phyloP scores from a whole-genome alignment of 2,329 filamentous ascomycete species.

The Xylariaceae sp. region DNA sequence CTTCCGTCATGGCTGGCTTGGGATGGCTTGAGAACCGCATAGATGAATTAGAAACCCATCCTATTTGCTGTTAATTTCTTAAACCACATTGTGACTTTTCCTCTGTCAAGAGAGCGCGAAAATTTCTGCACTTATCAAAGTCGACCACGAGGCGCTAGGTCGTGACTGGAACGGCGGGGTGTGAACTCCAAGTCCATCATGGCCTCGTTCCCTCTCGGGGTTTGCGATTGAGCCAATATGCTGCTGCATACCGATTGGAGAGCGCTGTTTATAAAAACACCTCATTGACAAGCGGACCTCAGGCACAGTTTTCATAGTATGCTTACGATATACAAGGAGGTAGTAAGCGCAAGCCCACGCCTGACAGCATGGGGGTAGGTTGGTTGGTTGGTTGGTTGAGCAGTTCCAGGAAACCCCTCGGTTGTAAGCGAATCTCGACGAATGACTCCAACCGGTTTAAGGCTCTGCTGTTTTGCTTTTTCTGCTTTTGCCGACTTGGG shows the following conservation, averaged over 20 bases:
- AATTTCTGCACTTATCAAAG: background rate
- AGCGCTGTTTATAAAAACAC: too few species aligned
- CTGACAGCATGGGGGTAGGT: too few species aligned
- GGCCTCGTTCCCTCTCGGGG: background rate
- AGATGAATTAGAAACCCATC: background rate
- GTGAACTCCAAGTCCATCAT: background rate
- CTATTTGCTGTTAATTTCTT: background rate
- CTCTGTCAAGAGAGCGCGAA: too few species aligned
- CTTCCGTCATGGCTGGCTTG: constrained; percentile 5
- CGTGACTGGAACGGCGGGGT: background rate
- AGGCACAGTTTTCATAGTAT: too few species aligned
- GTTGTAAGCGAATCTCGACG: background rate
- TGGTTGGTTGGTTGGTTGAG: background rate
- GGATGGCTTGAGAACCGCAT: background rate
- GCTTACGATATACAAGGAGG: too few species aligned
- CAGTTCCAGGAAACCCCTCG: background rate
- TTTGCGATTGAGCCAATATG: background rate
- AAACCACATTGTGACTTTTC: too few species aligned
- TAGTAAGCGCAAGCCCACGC: too few species aligned
- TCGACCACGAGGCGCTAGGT: background rate
- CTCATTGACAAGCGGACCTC: too few species aligned
- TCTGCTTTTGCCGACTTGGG: background rate
- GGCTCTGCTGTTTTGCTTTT: background rate
- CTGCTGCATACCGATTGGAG: too few species aligned
- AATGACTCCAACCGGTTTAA: background rate